Evolutionary conservation across 2,329 filamentous ascomycete genomes (phyloP).

Genomic region (Raffaelea albimanens): DNA sequence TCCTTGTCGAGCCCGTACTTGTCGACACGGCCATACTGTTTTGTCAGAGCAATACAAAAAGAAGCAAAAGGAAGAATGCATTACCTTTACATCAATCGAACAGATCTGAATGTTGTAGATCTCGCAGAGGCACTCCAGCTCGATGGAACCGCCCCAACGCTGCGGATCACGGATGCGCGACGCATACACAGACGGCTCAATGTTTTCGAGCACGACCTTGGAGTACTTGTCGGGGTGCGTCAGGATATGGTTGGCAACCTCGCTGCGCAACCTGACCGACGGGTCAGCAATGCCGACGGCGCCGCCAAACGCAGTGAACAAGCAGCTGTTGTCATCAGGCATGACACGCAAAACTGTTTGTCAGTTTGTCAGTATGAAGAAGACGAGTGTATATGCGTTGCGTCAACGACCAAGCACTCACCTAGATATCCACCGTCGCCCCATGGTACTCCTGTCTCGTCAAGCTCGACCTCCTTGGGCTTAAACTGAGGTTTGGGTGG

Average conservation of each 20-base stretch:
- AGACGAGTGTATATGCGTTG: too few relatives aligned
- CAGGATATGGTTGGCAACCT: slow-evolving; percentile 73
- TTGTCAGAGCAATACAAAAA: slow-evolving; percentile 1
- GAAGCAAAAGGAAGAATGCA: background rate
- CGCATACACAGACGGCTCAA: slow-evolving; percentile 65
- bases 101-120: slow-evolving; percentile 81
- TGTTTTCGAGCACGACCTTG: slow-evolving; percentile 62
- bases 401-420: slow-evolving; percentile 18
- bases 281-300: slow-evolving; percentile 53
- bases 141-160: slow-evolving; percentile 86
- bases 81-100: slow-evolving; percentile 65
- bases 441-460: slow-evolving; percentile 39
- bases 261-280: slow-evolving; percentile 53
- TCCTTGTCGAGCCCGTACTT: slow-evolving; percentile 67
- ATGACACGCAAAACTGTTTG: slow-evolving; percentile 71
- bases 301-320: slow-evolving; percentile 82
- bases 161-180: slow-evolving; percentile 70
- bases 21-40: slow-evolving; percentile 38
- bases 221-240: slow-evolving; percentile 63
- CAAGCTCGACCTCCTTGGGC: slow-evolving; percentile 25
- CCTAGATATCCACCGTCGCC: slow-evolving; percentile 38
- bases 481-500: slow-evolving; percentile 17
- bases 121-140: slow-evolving; percentile 74
- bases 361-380: background rate
- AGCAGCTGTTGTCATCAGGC: slow-evolving; percentile 92